Evolutionary conservation across 768 basidiomycete genomes (phyloP).

Genomic region (Lactarius sp.): DNA sequence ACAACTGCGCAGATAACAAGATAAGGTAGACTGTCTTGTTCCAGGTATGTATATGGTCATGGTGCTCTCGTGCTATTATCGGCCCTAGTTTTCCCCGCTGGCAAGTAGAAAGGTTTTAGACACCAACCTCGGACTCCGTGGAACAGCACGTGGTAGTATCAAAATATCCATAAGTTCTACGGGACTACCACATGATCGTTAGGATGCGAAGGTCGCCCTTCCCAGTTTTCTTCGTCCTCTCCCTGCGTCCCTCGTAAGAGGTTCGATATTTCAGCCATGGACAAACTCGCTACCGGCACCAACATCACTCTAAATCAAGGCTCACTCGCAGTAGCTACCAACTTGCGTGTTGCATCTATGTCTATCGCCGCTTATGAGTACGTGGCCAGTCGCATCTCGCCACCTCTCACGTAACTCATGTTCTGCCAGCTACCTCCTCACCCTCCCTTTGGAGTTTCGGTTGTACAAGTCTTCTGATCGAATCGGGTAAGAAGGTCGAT

Average conservation of each 20-base stretch:
- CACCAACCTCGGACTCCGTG: too few relatives aligned
- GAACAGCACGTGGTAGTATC: not conserved
- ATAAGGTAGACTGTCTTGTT: too few relatives aligned
- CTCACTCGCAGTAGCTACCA: not conserved
- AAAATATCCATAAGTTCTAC: not conserved
- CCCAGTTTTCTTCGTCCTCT: not conserved
- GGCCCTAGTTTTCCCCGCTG: too few relatives aligned
- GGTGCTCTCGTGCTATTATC: too few relatives aligned
- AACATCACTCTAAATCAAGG: not conserved
- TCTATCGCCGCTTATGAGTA: not conserved
- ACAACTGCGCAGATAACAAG: too few relatives aligned
- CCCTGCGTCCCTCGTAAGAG: not conserved
- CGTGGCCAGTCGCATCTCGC: not conserved
- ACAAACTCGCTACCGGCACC: not conserved
- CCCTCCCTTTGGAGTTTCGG: not conserved
- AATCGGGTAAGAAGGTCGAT: not conserved
- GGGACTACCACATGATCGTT: not conserved
- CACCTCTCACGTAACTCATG: not conserved
- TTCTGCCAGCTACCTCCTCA: not conserved
- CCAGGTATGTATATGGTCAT: too few relatives aligned
- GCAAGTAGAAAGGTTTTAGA: too few relatives aligned
- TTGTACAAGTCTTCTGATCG: not conserved
- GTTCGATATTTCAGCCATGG: not conserved
- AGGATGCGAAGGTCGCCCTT: not conserved
- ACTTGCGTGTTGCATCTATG: not conserved